phyloP scores from a whole-genome alignment of 345 rosid genomes.

The Schrenkiella parvula region DNA sequence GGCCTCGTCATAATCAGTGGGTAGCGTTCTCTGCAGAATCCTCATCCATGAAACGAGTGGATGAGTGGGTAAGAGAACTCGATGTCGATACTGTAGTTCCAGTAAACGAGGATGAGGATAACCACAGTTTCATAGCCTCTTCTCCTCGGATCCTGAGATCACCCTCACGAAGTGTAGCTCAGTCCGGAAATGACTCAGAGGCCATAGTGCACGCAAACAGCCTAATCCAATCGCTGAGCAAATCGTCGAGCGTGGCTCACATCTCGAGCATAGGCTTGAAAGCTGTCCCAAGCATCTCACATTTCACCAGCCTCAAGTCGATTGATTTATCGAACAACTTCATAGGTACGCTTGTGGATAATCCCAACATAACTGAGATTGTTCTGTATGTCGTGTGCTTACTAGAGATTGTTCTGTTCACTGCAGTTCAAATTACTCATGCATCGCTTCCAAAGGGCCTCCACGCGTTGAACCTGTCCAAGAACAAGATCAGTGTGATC shows the following conservation, averaged over 20 bases:
- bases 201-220: conserved; percentile 66
- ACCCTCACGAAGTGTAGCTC: conserved; percentile 22
- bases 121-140: conserved; percentile 41
- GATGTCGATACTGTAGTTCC: conserved; percentile 32
- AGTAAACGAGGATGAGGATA: conserved; percentile 32
- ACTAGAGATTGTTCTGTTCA: background rate
- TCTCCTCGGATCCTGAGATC: conserved; percentile 51
- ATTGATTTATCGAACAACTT: conserved; percentile 75
- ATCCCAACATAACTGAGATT: background rate
- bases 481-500: conserved; percentile 69
- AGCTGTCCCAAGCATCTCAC: conserved; percentile 67
- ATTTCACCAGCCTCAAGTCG: conserved; percentile 71
- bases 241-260: conserved; percentile 82
- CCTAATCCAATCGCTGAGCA: conserved; percentile 70
- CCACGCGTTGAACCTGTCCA: conserved; percentile 68
- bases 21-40: conserved; percentile 70
- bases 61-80: conserved; percentile 82
- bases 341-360: conserved; percentile 51
- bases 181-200: conserved; percentile 48
- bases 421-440: conserved; percentile 60
- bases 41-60: conserved; percentile 64
- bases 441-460: conserved; percentile 90
- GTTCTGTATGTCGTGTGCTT: background rate
- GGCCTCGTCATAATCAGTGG: conserved; percentile 81
- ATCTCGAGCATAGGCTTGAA: conserved; percentile 72